Percentiles rank a stretch among this genome's conserved stretches.
Evolutionary conservation across 2,329 filamentous ascomycete genomes (phyloP).

Genomic region (Rutstroemia sp.): DNA sequence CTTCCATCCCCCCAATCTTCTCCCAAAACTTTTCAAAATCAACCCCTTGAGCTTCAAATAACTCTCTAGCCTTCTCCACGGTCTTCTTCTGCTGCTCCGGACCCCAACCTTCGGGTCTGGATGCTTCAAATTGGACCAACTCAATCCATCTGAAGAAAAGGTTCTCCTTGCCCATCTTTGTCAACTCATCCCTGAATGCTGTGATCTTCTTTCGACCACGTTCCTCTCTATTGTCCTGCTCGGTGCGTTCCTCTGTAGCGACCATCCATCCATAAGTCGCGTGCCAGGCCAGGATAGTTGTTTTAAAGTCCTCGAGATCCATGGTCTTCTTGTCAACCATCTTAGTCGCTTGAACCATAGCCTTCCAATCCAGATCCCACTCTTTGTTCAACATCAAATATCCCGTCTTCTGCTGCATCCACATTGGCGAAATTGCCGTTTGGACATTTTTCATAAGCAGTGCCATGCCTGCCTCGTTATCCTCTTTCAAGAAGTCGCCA

Average conservation of each 20-base stretch:
- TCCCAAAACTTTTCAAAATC: constrained; percentile 77
- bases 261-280: constrained; percentile 65
- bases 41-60: constrained; percentile 70
- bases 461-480: constrained; percentile 42
- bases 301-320: constrained; percentile 59
- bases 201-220: constrained; percentile 67
- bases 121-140: constrained; percentile 81
- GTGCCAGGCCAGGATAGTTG: constrained; percentile 61
- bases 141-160: constrained; percentile 92
- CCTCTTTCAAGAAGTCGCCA: constrained; percentile 30
- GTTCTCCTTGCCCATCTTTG: constrained; percentile 73
- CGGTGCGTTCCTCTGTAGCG: constrained; percentile 50
- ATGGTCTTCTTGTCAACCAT: constrained; percentile 58
- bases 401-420: constrained; percentile 72
- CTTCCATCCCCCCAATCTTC: constrained; percentile 56
- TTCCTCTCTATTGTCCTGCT: constrained; percentile 46
- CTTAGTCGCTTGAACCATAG: constrained; percentile 67
- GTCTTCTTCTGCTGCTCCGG: constrained; percentile 64
- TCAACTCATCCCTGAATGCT: constrained; percentile 69
- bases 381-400: constrained; percentile 78
- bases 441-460: constrained; percentile 56
- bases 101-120: constrained; percentile 70
- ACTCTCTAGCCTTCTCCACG: constrained; percentile 64
- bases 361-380: constrained; percentile 81
- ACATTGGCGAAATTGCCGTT: constrained; percentile 59